Conservation (phyloP, 2,329 filamentous ascomycete species). For the Colletotrichum eleusines region DNA sequence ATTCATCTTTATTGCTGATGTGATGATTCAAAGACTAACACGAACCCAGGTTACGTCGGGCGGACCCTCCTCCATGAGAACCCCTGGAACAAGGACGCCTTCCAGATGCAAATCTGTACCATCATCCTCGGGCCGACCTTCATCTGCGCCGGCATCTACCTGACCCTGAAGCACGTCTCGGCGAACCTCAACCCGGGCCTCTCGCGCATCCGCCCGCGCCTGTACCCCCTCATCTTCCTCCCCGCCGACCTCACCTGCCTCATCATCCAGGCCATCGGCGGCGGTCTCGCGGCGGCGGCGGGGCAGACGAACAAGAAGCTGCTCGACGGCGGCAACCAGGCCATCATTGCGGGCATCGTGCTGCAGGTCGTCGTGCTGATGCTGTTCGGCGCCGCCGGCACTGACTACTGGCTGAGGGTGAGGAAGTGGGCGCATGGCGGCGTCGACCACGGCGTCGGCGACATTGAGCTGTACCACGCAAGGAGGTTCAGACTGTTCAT, state of each 20-base stretch:
- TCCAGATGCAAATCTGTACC: slow-evolving; percentile 70
- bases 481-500: slow-evolving; percentile 58
- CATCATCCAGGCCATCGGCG: slow-evolving; percentile 69
- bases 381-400: slow-evolving; percentile 57
- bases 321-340: slow-evolving; percentile 60
- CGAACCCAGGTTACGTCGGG: slow-evolving; percentile 62
- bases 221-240: slow-evolving; percentile 70
- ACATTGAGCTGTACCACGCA: slow-evolving; percentile 56
- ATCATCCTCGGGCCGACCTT: slow-evolving; percentile 72
- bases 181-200: slow-evolving; percentile 61
- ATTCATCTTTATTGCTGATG: too few relatives aligned
- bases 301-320: slow-evolving; percentile 54
- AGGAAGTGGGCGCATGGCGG: slow-evolving; percentile 52
- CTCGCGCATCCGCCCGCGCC: slow-evolving; percentile 64
- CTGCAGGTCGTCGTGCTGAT: slow-evolving; percentile 65
- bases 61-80: slow-evolving; percentile 64
- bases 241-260: slow-evolving; percentile 70
- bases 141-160: slow-evolving; percentile 72
- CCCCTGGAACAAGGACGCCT: slow-evolving; percentile 66
- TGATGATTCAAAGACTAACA: slow-evolving; percentile 8
- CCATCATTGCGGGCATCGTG: slow-evolving; percentile 66
- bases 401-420: slow-evolving; percentile 61
- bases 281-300: slow-evolving; percentile 65
- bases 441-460: slow-evolving; percentile 43
- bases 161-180: slow-evolving; percentile 71